Conservation (phyloP, 2,329 filamentous ascomycete genomes). For the Stemphylium lycopersici region DNA sequence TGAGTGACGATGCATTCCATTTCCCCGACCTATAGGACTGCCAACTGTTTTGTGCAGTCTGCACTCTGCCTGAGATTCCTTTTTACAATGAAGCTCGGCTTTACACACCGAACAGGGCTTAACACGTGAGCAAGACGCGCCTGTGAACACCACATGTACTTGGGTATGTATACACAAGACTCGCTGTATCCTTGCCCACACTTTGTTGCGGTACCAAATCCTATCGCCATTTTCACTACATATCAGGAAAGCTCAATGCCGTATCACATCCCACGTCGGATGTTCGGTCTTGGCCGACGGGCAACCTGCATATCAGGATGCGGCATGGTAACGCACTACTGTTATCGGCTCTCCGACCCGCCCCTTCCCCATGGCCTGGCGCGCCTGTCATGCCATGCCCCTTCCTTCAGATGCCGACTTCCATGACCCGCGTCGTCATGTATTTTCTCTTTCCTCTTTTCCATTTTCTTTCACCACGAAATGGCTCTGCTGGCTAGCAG, state of each 20-base stretch:
- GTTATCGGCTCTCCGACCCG: slow-evolving; percentile 29
- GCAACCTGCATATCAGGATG: slow-evolving; percentile 18
- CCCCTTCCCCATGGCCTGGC: slow-evolving; percentile 21
- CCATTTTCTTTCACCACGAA: slow-evolving; percentile 2
- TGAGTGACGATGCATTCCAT: neutral
- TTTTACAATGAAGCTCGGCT: neutral
- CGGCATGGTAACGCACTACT: slow-evolving; percentile 19
- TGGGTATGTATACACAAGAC: too few relatives aligned
- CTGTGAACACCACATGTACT: too few relatives aligned
- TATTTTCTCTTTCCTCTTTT: slow-evolving; percentile 3
- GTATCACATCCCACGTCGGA: neutral
- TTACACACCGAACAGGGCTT: too few relatives aligned
- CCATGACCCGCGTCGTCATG: slow-evolving; percentile 14
- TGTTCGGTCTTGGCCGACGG: slow-evolving; percentile 16
- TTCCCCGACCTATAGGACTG: neutral
- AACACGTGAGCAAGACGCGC: too few relatives aligned
- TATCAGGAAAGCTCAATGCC: too few relatives aligned
- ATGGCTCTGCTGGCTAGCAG: slow-evolving; percentile 24
- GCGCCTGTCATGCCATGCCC: slow-evolving; percentile 27
- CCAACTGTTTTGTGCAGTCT: neutral
- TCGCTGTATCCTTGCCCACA: too few relatives aligned
- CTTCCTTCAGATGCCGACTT: slow-evolving; percentile 21
- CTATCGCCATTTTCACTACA: too few relatives aligned
- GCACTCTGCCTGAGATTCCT: neutral
- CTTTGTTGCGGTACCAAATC: too few relatives aligned